These are phyloP conservation scores for Trichophyton simii DNA, from an alignment of 2,329 filamentous ascomycete genomes.

Conservation along the genomic window DNA sequence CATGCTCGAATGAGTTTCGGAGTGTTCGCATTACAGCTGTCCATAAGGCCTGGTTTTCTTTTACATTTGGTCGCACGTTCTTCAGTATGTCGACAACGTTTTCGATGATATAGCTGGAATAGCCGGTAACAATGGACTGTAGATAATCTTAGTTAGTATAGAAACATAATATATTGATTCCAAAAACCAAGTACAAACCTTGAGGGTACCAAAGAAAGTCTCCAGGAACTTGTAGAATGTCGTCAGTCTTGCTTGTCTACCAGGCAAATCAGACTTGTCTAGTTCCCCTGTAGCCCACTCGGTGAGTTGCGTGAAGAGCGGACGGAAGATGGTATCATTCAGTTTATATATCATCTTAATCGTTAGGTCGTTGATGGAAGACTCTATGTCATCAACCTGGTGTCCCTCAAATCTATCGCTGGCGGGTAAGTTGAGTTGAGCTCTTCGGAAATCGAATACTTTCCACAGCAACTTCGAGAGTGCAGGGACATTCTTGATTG, in stretches of 20 bases:
- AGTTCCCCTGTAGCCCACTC: slow-evolving; percentile 60
- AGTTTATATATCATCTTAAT: slow-evolving; percentile 94
- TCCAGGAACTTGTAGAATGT: slow-evolving; percentile 72
- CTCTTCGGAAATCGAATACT: slow-evolving; percentile 39
- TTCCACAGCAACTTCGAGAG: slow-evolving; percentile 52
- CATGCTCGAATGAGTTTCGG: slow-evolving; percentile 65
- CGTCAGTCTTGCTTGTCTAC: slow-evolving; percentile 51
- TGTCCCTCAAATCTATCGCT: slow-evolving; percentile 33
- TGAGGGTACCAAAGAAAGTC: slow-evolving; percentile 70
- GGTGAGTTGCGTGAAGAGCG: slow-evolving; percentile 74
- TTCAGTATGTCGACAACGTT: slow-evolving; percentile 53
- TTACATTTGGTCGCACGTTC: slow-evolving; percentile 26
- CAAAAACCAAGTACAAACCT: slow-evolving; percentile 32
- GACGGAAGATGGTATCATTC: slow-evolving; percentile 85
- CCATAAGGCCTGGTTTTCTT: slow-evolving; percentile 51
- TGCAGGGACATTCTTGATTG: slow-evolving; percentile 60
- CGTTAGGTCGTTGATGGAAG: slow-evolving; percentile 53
- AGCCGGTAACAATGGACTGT: slow-evolving; percentile 79
- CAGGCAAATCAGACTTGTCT: slow-evolving; percentile 48
- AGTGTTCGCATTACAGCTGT: slow-evolving; percentile 58
- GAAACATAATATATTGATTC: background rate
- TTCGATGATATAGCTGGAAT: slow-evolving; percentile 74
- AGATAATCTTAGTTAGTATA: slow-evolving; percentile 1
- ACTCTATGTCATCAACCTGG: slow-evolving; percentile 48
- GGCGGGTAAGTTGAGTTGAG: slow-evolving; percentile 20